Base-by-base conservation (phyloP, 106 monocot genomes). In the Acorus gramineus region DNA sequence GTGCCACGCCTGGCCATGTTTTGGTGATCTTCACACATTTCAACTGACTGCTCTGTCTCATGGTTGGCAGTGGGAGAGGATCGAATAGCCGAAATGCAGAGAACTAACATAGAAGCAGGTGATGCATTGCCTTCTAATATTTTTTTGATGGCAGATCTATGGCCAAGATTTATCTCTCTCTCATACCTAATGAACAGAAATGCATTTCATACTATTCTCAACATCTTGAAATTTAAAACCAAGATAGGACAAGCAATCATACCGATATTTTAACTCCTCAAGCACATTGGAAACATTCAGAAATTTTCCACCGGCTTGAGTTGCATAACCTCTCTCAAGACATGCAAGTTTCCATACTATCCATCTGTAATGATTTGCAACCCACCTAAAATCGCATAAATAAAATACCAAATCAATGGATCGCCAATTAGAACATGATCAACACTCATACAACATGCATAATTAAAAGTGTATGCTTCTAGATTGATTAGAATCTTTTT, bases 281-380 rank as follows among this genome's bases (percentile, higher is more conserved):
- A 90, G 76, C 65, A 90, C 90, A 65, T 87, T 96, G 54, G 60
- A 66, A 77, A 80, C 59, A 50, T 84, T 87, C 61, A 96, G 77
- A 69, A 74, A 75, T 47, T 72, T 96, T 11, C 85, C 80, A 59
- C 54, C 56, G 63, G 76, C 74, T 68, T 74, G 63, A 47, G 59
- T 46, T 69, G 90, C 78, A 80, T 87, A 90, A 67, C 82, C 64
- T 81, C 95, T 85, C 54, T 96, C 95, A 11, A 80, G 57, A 71
- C 82, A 78, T 61, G 90, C 90, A 69, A 96, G 90, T 66, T 96
- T 96, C 95, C 95, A 96, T 42, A 90, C 85, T 70, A 96, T 90
- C 90, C 86, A 87, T 65, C 87, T 96, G 69, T 96, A 90, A 61
- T 96, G 95, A 79, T 96, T 96, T 57, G 61, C 52, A 8, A 96